A percentile compares a stretch with the other conserved stretches of the same genome.
These are phyloP conservation scores for Cadophora gregata DNA, from an alignment of 2,329 filamentous ascomycete genomes.

Conservation along the genomic window DNA sequence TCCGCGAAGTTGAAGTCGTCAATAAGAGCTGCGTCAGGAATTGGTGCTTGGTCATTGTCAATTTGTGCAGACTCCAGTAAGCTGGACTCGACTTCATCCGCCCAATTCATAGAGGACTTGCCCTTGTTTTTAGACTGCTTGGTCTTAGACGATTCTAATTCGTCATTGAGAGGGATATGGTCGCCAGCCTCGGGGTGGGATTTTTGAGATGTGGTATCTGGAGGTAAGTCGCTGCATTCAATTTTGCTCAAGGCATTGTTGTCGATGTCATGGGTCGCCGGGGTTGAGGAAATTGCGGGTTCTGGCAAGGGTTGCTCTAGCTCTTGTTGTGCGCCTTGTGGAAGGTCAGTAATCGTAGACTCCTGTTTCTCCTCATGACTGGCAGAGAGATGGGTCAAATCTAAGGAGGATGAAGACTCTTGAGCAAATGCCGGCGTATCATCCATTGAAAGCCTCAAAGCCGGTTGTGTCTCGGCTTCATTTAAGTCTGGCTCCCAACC, in stretches of 20 bases:
- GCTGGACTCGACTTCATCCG: conserved; percentile 14
- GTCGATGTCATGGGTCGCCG: not conserved
- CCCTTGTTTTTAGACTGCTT: conserved; percentile 45
- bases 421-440: not conserved
- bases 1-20: not conserved
- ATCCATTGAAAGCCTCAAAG: not conserved
- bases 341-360: conserved; percentile 19
- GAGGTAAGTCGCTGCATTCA: not conserved
- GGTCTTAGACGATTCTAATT: conserved; percentile 25
- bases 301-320: not conserved
- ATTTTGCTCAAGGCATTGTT: not conserved
- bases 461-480: not conserved
- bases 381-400: conserved; percentile 7
- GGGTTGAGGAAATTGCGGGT: not conserved
- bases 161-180: conserved; percentile 10
- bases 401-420: not conserved
- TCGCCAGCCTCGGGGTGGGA: conserved; percentile 3
- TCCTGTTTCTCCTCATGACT: conserved; percentile 4
- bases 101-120: conserved; percentile 18
- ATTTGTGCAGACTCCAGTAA: not conserved
- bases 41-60: not conserved
- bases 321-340: not conserved
- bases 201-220: not conserved
- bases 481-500: conserved; percentile 34
- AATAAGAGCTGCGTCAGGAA: not conserved